Base-by-base conservation (phyloP, 805 yeast species). In the Lipomyces japonicus region DNA sequence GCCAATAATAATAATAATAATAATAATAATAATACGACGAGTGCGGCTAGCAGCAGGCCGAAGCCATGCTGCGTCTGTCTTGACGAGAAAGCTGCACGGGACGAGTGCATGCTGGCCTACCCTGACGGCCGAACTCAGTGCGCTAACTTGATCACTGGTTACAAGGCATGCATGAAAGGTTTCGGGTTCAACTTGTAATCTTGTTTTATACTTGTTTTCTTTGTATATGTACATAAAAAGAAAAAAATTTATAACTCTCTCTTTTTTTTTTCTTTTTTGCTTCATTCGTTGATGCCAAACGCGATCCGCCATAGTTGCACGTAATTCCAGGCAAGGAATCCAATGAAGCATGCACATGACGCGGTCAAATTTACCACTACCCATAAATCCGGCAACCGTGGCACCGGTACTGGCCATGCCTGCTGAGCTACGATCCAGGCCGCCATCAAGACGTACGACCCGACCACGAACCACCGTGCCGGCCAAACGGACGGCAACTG, bases 21-120 rank as follows among this genome's bases (percentile, higher is more conserved):
- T n/a, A n/a, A n/a, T n/a, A n/a, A n/a, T n/a, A n/a, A n/a, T n/a
- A n/a, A n/a, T n/a, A n/a, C n/a, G n/a, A n/a, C n/a, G n/a, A n/a
- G n/a, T n/a, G n/a, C n/a, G n/a, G n/a, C n/a, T n/a, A n/a, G n/a
- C n/a, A n/a, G n/a, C n/a, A 83, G 87, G 65, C 95, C 95, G 58
- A 91, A 90, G 71, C 97, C 98, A 51, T 91, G 98, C 70, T 91
- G 97, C 65, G 97, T 91, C 21, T 93, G 97, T 69, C 78, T 82
- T 60, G 85, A 84, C 30, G 88, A 88, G 64, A 88, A 88, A 70
- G 76, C 83, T 53, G 67, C 71, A 22, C 78, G 97, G 64, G 98
- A 91, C 63, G 90, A 89, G 63, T 93, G 97, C 66, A 71, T 91
- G 49, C 75, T 91, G 56, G 70, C 79, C 59, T 81, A 86, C 61